phyloP scores from a whole-genome alignment of 2,329 filamentous ascomycete genomes.

The Colletotrichum liaoningense region DNA sequence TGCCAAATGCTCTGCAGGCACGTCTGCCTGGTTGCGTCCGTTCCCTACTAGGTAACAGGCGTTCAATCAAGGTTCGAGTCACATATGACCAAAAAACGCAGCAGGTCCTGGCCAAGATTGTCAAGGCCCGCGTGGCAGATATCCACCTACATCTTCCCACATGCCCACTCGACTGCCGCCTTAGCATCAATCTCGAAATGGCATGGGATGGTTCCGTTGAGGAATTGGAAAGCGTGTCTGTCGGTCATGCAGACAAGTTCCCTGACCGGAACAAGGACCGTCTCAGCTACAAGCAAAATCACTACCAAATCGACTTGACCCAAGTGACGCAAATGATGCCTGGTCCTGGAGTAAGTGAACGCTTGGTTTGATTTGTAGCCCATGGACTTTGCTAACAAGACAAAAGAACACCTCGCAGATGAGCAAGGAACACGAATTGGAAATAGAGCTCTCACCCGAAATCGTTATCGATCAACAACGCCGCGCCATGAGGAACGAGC shows the following conservation, averaged over 20 bases:
- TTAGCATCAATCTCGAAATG: conserved; percentile 96
- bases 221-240: conserved; percentile 59
- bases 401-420: conserved; percentile 52
- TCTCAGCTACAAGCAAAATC: conserved; percentile 88
- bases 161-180: conserved; percentile 86
- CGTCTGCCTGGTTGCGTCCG: conserved; percentile 74
- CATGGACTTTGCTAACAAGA: conserved; percentile 29
- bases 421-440: conserved; percentile 82
- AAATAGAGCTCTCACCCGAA: conserved; percentile 77
- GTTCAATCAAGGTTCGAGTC: conserved; percentile 75
- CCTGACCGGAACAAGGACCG: conserved; percentile 87
- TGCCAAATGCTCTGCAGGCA: conserved; percentile 69
- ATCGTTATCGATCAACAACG: conserved; percentile 75
- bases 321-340: conserved; percentile 74
- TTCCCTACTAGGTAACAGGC: conserved; percentile 67
- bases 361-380: neutral
- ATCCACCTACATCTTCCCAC: conserved; percentile 87
- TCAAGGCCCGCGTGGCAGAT: conserved; percentile 90
- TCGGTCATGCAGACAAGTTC: conserved; percentile 50
- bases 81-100: conserved; percentile 80
- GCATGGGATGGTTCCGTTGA: conserved; percentile 78
- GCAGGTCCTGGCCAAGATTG: conserved; percentile 81
- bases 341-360: conserved; percentile 50
- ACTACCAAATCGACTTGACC: conserved; percentile 92
- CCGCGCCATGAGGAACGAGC: conserved; percentile 60